Evolutionary conservation across 352 stramenopile species (phyloP).

Genomic region (Globisporangium nagaii): DNA sequence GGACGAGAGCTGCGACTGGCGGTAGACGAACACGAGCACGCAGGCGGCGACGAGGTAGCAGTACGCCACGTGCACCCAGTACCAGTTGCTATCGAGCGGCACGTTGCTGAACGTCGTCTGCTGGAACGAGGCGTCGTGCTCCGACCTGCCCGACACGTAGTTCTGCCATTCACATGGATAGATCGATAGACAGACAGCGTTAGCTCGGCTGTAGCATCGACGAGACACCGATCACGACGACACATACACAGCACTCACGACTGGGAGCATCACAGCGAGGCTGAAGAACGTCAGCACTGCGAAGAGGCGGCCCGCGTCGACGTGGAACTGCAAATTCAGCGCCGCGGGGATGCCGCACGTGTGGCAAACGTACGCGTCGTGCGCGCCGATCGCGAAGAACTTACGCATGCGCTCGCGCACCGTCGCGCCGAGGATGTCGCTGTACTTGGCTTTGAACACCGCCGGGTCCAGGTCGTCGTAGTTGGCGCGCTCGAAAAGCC

Average conservation of each 20-base stretch:
- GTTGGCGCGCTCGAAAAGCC: constrained; percentile 73
- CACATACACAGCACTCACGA: constrained; percentile 31
- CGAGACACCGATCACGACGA: not conserved
- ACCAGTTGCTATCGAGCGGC: constrained; percentile 69
- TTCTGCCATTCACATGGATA: no score
- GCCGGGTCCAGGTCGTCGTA: constrained; percentile 44
- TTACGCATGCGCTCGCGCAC: constrained; percentile 34
- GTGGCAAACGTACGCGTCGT: constrained; percentile 52
- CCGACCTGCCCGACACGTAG: constrained; percentile 49
- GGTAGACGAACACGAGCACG: constrained; percentile 38
- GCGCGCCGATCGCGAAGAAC: constrained; percentile 41
- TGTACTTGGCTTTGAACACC: constrained; percentile 42
- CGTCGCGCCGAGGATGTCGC: constrained; percentile 31
- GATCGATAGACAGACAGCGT: no score
- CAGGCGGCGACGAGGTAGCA: constrained; percentile 62
- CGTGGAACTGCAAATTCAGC: constrained; percentile 58
- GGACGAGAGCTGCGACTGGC: constrained; percentile 40
- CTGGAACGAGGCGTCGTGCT: constrained; percentile 46
- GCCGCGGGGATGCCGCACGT: constrained; percentile 65
- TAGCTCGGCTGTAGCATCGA: not conserved
- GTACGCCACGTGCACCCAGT: constrained; percentile 73
- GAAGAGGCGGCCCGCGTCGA: constrained; percentile 61
- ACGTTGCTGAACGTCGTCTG: constrained; percentile 82
- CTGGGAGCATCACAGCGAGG: constrained; percentile 58
- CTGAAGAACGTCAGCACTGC: constrained; percentile 61